Percentiles rank a stretch among this genome's conserved stretches.
Conservation (phyloP, 805 yeast genomes). For the Saccharomycopsis oosterbeekiorum region DNA sequence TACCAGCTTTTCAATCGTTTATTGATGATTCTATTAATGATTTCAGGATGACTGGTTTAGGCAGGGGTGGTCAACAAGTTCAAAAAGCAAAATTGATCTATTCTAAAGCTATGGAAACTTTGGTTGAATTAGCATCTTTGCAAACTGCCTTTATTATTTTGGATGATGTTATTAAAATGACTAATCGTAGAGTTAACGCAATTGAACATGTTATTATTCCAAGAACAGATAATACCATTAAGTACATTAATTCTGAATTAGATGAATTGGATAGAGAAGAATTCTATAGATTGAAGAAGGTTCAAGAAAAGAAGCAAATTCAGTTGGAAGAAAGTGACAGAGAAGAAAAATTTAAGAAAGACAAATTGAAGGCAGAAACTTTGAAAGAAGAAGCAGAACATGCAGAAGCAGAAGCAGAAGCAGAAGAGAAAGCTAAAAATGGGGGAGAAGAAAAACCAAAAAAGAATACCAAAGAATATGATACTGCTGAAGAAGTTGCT, state of each 20-base stretch:
- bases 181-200: conserved; percentile 97
- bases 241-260: conserved; percentile 85
- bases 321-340: conserved; percentile 60
- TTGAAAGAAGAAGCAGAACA: conserved; percentile 19
- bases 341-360: conserved; percentile 32
- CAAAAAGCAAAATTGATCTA: conserved; percentile 90
- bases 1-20: conserved; percentile 85
- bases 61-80: conserved; percentile 98
- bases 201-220: conserved; percentile 98
- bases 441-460: conserved; percentile 20
- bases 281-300: conserved; percentile 91
- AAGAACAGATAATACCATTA: conserved; percentile 91
- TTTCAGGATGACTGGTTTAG: conserved; percentile 92
- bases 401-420: conserved; percentile 19
- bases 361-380: conserved; percentile 19
- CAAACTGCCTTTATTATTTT: conserved; percentile 94
- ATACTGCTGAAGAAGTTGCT: conserved; percentile 3
- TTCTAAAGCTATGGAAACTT: conserved; percentile 92
- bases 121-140: conserved; percentile 89
- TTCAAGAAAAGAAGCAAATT: conserved; percentile 85
- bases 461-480: conserved; percentile 17
- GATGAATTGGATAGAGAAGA: conserved; percentile 98
- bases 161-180: conserved; percentile 96
- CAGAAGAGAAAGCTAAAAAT: conserved; percentile 21
- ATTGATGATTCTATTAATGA: conserved; percentile 83